phyloP scores from a whole-genome alignment of 371 early-diverging fungal species.

The Mortierella sp. region DNA sequence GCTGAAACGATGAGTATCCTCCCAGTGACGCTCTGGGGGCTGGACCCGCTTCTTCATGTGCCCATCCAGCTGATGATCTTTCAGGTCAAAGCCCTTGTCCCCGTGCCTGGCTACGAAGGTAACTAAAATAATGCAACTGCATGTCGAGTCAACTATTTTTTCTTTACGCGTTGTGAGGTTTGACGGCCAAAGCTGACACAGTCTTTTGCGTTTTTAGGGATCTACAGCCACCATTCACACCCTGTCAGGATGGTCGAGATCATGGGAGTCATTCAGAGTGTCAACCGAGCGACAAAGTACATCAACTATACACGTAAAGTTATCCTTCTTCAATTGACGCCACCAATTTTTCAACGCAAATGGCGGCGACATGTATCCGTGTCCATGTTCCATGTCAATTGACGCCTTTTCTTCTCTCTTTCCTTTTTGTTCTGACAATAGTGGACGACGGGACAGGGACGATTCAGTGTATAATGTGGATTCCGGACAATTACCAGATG shows the following conservation, averaged over 20 bases:
- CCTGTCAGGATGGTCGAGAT: conserved; percentile 30
- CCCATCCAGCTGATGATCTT: conserved; percentile 45
- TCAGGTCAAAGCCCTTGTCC: conserved; percentile 27
- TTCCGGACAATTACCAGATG: conserved; percentile 32
- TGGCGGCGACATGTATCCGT: not conserved
- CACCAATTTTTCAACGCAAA: not conserved
- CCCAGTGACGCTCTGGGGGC: conserved; percentile 44
- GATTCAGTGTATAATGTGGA: conserved; percentile 42
- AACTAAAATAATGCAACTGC: not conserved
- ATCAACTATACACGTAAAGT: conserved; percentile 28
- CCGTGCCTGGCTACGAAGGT: conserved; percentile 39
- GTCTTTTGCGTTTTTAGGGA: conserved; percentile 9
- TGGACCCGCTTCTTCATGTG: conserved; percentile 50
- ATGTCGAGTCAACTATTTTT: no score
- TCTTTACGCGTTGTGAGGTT: not conserved
- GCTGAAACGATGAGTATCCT: conserved; percentile 23
- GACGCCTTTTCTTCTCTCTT: not conserved
- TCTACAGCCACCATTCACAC: conserved; percentile 39
- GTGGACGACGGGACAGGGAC: conserved; percentile 46
- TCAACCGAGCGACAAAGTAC: conserved; percentile 16
- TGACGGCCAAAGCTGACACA: not conserved
- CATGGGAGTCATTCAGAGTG: conserved; percentile 32
- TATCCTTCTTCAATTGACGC: not conserved
- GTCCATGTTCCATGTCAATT: not conserved
- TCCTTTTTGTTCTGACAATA: not conserved